These are phyloP conservation scores for Hericium alpestre DNA, from an alignment of 768 basidiomycete genomes.

Conservation along the genomic window DNA sequence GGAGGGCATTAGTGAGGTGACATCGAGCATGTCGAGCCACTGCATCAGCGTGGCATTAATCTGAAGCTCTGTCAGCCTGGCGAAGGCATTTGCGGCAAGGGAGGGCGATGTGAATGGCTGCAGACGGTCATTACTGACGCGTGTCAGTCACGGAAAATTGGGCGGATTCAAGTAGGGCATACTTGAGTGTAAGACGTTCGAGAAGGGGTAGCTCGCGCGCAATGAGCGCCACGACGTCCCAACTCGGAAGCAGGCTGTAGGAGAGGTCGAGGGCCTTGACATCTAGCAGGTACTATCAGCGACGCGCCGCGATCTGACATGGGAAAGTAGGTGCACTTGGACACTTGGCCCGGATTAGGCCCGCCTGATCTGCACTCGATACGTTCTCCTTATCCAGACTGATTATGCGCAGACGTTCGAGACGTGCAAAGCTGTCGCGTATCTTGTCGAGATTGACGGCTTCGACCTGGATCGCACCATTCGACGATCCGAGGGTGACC, in stretches of 20 bases:
- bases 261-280: constrained; percentile 68
- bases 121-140: constrained; percentile 43
- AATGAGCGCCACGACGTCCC: constrained; percentile 62
- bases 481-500: constrained; percentile 70
- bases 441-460: constrained; percentile 78
- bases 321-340: constrained; percentile 47
- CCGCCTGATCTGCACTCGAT: constrained; percentile 36
- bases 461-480: constrained; percentile 75
- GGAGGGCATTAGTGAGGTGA: constrained; percentile 41
- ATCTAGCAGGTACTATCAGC: constrained; percentile 2
- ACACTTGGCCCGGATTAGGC: constrained; percentile 45
- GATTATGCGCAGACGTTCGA: constrained; percentile 63
- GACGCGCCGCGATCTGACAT: not conserved
- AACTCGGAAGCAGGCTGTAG: constrained; percentile 56
- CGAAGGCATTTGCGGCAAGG: constrained; percentile 34
- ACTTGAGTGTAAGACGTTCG: constrained; percentile 71
- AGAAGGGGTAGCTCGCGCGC: constrained; percentile 49
- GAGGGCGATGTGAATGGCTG: constrained; percentile 24
- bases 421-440: constrained; percentile 51
- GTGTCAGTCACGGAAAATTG: constrained; percentile 10
- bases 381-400: constrained; percentile 69
- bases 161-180: constrained; percentile 21
- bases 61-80: constrained; percentile 50
- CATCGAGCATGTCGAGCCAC: constrained; percentile 56
- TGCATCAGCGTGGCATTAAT: constrained; percentile 62